Percentiles rank a stretch among this genome's conserved stretches.
These are phyloP conservation scores for Cytospora mali DNA, from an alignment of 2,329 filamentous ascomycete genomes.

Conservation along the genomic window DNA sequence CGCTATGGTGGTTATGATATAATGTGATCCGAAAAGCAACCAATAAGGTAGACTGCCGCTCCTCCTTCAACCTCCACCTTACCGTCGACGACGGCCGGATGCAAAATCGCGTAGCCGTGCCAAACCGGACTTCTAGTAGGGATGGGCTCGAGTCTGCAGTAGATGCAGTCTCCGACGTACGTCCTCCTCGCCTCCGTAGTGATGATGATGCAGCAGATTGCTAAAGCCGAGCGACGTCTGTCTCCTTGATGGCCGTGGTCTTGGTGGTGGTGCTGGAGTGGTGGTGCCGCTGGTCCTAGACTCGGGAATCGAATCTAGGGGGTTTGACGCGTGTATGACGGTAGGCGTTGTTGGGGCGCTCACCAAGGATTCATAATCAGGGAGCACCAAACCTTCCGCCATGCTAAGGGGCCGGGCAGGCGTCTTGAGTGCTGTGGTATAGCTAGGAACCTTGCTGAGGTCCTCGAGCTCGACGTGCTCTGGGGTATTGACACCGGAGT, in stretches of 20 bases:
- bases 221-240: constrained; percentile 33
- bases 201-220: constrained; percentile 30
- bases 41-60: not conserved
- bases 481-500: constrained; percentile 56
- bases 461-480: constrained; percentile 64
- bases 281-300: constrained; percentile 30
- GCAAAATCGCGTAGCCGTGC: constrained; percentile 20
- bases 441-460: constrained; percentile 75
- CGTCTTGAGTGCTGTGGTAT: constrained; percentile 71
- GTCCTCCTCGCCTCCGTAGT: constrained; percentile 35
- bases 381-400: constrained; percentile 55
- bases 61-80: not conserved
- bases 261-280: constrained; percentile 19
- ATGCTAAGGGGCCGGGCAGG: constrained; percentile 58
- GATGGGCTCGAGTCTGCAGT: constrained; percentile 38
- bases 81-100: not conserved
- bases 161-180: constrained; percentile 41
- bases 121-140: constrained; percentile 26
- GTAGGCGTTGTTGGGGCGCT: constrained; percentile 55
- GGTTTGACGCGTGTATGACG: constrained; percentile 39
- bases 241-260: constrained; percentile 30
- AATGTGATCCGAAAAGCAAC: not conserved
- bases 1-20: constrained; percentile 1
- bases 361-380: constrained; percentile 67
- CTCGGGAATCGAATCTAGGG: constrained; percentile 37